Evolutionary conservation across 768 basidiomycete species (phyloP), one percentile per base, ranked within the genome.

Genomic region (Serendipita sp.): DNA sequence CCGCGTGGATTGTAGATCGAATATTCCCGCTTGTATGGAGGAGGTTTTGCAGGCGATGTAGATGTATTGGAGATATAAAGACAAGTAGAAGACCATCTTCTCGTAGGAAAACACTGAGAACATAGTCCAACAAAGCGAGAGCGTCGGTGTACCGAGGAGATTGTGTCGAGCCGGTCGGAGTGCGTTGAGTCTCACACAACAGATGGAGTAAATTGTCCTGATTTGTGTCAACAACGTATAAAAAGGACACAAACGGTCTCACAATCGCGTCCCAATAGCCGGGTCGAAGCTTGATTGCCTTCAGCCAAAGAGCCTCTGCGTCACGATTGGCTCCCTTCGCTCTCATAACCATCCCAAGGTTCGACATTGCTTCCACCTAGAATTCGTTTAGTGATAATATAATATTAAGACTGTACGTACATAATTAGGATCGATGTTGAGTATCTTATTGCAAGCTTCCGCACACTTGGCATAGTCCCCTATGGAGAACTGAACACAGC

Each of bases 21-120:
- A 76, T 58, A 11, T 75, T 78, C 23, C 75, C 77, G 47, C 73
- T 73, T 18, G 75, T 77, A 65, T 78, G 76, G 48, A 79, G 71
- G 45, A 80, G 73, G 68, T 77, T 78, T 68, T 80, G 79, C 4
- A 81, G 69, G 3, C 78, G 76, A 64, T 77, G 78, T 2, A 74
- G 68, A 63, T 76, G 78, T 63, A 64, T 69, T 30, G 71, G 69
- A 5, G 75, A 70, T 0, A 77, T 64, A 18, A 62, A 28, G 8
- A 69, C 15, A 3, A 68, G 68, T 1, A 45, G 13, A 1, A 73
- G 65, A 3, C 69, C 67, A 16, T 71, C 72, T 62, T 68, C 64
- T 35, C 60, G 63, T 15, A 60, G 64, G 32, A 73, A 69, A 36
- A 74, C 65, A 48, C 73, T 71, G 3, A 67, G 71, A 44, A 76